These are phyloP conservation scores for Stagonosporopsis chrysanthemi DNA, from an alignment of 2,329 filamentous ascomycete genomes.

Conservation along the genomic window DNA sequence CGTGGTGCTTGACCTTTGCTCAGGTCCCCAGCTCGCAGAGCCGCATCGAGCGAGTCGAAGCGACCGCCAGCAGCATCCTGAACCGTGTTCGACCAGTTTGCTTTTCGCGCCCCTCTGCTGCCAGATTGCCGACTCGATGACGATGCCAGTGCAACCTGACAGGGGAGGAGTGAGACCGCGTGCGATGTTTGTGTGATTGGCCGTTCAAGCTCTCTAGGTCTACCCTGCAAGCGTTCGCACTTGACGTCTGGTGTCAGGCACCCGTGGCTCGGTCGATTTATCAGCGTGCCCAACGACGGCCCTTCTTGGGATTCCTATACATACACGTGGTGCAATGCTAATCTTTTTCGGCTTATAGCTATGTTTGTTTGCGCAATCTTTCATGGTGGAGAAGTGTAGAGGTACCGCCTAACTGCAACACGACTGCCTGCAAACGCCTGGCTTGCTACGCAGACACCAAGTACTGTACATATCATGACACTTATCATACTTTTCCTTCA, in stretches of 20 bases:
- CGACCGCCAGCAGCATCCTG: not conserved
- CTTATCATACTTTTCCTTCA: constrained; percentile 9
- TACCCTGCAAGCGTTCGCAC: not conserved
- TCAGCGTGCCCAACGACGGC: constrained; percentile 11
- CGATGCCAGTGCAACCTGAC: constrained; percentile 10
- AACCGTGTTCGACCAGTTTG: not conserved
- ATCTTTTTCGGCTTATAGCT: not conserved
- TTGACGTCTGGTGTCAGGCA: constrained; percentile 18
- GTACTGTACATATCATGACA: constrained; percentile 8
- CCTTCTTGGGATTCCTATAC: constrained; percentile 3
- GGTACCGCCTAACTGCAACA: constrained; percentile 4
- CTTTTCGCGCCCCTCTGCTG: not conserved
- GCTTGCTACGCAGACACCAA: constrained; percentile 1
- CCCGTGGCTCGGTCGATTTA: constrained; percentile 8
- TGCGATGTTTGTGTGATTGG: constrained; percentile 3
- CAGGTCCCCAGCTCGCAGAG: constrained; percentile 10
- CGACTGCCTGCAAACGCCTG: constrained; percentile 5
- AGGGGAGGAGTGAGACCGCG: constrained; percentile 9
- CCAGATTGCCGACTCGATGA: constrained; percentile 9
- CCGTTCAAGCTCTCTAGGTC: not conserved
- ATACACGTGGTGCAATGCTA: not conserved
- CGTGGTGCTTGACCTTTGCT: constrained; percentile 13
- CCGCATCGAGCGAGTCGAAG: constrained; percentile 2
- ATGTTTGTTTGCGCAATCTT: too few relatives aligned
- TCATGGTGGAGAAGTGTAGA: constrained; percentile 8